Evolutionary conservation across 257 asterid genomes (phyloP).

Genomic region (Jacaranda copaia): DNA sequence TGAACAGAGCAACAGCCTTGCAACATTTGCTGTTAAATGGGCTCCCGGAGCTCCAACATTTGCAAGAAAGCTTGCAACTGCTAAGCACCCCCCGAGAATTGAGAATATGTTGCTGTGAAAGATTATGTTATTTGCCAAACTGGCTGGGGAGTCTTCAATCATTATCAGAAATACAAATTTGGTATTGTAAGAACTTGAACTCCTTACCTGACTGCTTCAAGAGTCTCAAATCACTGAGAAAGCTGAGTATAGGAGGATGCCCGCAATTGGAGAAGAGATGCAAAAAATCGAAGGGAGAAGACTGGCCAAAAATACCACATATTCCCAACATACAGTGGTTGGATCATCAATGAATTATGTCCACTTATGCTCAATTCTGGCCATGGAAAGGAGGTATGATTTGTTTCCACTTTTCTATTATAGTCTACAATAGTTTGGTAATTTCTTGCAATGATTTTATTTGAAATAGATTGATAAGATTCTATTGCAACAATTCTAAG

Average conservation of each 20-base stretch:
- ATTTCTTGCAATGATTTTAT: too few species aligned
- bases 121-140: too few species aligned
- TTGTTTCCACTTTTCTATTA: too few species aligned
- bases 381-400: too few species aligned
- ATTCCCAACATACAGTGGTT: neutral
- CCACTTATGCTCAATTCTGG: too few species aligned
- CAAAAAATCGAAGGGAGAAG: conserved; percentile 17
- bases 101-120: too few species aligned
- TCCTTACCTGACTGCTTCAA: conserved; percentile 20
- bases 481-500: too few species aligned
- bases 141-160: too few species aligned
- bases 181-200: neutral
- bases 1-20: neutral
- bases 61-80: conserved; percentile 32
- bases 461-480: too few species aligned
- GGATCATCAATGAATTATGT: neutral
- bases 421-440: too few species aligned
- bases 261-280: conserved; percentile 26
- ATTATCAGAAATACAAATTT: too few species aligned
- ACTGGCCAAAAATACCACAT: conserved; percentile 31
- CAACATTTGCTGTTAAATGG: neutral
- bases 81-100: neutral
- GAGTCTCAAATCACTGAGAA: conserved; percentile 16
- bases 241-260: neutral
- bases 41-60: conserved; percentile 13